A percentile compares a stretch with the other conserved stretches of the same genome.
Conservation (phyloP, 2,329 filamentous ascomycete species). For the Rhynchosporium secalis region DNA sequence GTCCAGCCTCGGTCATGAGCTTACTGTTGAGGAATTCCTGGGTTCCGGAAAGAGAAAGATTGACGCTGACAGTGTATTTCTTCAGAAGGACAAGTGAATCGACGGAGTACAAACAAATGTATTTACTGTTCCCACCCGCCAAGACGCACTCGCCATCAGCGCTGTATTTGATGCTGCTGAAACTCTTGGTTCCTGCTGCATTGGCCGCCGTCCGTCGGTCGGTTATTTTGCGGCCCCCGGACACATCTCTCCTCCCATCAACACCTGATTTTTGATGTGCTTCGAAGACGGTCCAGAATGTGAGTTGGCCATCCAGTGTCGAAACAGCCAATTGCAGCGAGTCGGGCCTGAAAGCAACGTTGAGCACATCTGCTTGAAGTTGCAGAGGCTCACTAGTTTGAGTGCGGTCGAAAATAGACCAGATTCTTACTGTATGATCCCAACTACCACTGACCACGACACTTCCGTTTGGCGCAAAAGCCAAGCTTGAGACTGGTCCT, state of each 20-base stretch:
- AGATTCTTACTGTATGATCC: slow-evolving; percentile 93
- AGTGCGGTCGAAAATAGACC: slow-evolving; percentile 91
- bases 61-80: slow-evolving; percentile 94
- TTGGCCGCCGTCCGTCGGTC: slow-evolving; percentile 92
- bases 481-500: slow-evolving; percentile 83
- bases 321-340: slow-evolving; percentile 88
- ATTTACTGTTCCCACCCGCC: slow-evolving; percentile 95
- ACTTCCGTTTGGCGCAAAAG: slow-evolving; percentile 84
- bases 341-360: slow-evolving; percentile 84
- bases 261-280: slow-evolving; percentile 83
- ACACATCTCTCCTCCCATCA: slow-evolving; percentile 88
- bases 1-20: slow-evolving; percentile 85
- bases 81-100: slow-evolving; percentile 87
- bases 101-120: slow-evolving; percentile 96
- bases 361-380: slow-evolving; percentile 86
- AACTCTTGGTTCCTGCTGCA: slow-evolving; percentile 84
- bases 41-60: slow-evolving; percentile 92
- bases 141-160: slow-evolving; percentile 88
- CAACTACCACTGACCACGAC: slow-evolving; percentile 89
- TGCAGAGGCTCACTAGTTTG: slow-evolving; percentile 95
- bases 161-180: slow-evolving; percentile 85
- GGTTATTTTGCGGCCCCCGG: slow-evolving; percentile 83
- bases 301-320: slow-evolving; percentile 88
- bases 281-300: slow-evolving; percentile 91
- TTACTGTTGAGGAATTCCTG: slow-evolving; percentile 97